phyloP scores from a whole-genome alignment of 495 filamentous ascomycete genomes.

The Cenococcum geophilum region DNA sequence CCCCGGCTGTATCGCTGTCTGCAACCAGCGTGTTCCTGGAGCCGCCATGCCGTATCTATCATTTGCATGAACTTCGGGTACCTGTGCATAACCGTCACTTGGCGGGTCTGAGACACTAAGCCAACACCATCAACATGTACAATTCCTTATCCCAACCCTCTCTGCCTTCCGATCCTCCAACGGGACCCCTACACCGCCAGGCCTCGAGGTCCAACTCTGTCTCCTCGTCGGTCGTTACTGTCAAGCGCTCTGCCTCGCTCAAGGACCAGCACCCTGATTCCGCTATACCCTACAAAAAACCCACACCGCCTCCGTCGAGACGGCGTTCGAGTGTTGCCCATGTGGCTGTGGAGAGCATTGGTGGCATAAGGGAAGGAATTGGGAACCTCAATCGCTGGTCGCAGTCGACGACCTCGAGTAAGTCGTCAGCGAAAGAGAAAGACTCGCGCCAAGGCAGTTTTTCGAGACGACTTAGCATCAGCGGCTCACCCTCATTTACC shows the following conservation, averaged over 20 bases:
- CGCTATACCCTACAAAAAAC: slow-evolving; percentile 24
- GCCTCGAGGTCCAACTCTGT: slow-evolving; percentile 34
- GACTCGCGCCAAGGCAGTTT: slow-evolving; percentile 43
- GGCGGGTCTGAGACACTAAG: slow-evolving; percentile 20
- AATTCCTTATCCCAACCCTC: slow-evolving; percentile 6
- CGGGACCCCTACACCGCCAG: slow-evolving; percentile 16
- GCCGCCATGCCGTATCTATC: slow-evolving; percentile 20
- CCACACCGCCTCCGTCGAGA: slow-evolving; percentile 30
- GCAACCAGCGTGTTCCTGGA: slow-evolving; percentile 20
- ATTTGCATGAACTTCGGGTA: slow-evolving; percentile 22
- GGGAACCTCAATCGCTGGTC: slow-evolving; percentile 80
- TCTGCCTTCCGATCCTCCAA: background rate
- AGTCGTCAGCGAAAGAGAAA: slow-evolving; percentile 47
- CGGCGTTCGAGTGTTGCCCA: slow-evolving; percentile 35
- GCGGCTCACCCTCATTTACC: slow-evolving; percentile 25
- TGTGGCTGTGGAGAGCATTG: slow-evolving; percentile 37
- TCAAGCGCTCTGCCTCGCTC: slow-evolving; percentile 37
- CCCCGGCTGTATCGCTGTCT: slow-evolving; percentile 4
- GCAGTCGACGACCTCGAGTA: slow-evolving; percentile 66
- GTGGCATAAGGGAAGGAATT: slow-evolving; percentile 56
- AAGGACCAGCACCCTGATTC: slow-evolving; percentile 29
- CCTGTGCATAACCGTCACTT: slow-evolving; percentile 21
- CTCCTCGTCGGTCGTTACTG: slow-evolving; percentile 34
- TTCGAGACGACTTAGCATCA: slow-evolving; percentile 50
- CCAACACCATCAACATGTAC: slow-evolving; percentile 26